Percentiles rank a stretch among this genome's conserved stretches.
Evolutionary conservation across 768 basidiomycete genomes (phyloP).

Genomic region (Mycena amicta): DNA sequence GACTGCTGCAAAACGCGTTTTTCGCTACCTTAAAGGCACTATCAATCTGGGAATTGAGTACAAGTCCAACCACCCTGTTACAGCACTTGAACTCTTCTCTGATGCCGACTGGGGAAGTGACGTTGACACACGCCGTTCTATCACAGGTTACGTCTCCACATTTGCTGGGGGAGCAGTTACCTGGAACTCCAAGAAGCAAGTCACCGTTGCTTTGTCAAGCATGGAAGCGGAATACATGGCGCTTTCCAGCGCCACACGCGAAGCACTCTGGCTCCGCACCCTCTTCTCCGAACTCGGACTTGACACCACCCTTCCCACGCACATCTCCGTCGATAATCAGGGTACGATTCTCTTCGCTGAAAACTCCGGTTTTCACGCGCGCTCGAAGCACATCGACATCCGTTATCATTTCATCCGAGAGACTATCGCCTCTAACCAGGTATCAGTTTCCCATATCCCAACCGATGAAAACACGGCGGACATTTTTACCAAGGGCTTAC

Average conservation of each 20-base stretch:
- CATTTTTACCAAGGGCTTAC: constrained; percentile 24
- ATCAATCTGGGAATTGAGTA: background rate
- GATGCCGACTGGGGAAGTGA: constrained; percentile 31
- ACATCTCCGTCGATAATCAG: constrained; percentile 31
- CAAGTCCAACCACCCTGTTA: background rate
- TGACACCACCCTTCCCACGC: background rate
- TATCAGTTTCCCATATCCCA: constrained; percentile 3
- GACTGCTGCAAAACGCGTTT: background rate
- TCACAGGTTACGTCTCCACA: constrained; percentile 34
- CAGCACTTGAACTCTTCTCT: background rate
- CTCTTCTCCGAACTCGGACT: constrained; percentile 14
- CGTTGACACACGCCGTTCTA: constrained; percentile 22
- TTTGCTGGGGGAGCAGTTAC: constrained; percentile 30
- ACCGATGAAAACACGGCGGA: constrained; percentile 29
- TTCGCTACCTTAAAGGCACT: constrained; percentile 9
- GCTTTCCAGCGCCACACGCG: constrained; percentile 26
- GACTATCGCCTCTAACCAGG: constrained; percentile 8
- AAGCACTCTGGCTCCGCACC: constrained; percentile 33
- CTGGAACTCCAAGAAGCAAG: constrained; percentile 36
- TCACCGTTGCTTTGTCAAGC: constrained; percentile 33
- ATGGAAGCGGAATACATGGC: constrained; percentile 42
- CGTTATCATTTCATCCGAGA: constrained; percentile 32
- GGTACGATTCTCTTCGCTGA: background rate
- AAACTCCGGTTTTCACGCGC: constrained; percentile 26
- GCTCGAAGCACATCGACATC: constrained; percentile 37